Evolutionary conservation across 306 rosid species (phyloP), one percentile per base, ranked within the genome.

Genomic region (Echinosophora koreensis): DNA sequence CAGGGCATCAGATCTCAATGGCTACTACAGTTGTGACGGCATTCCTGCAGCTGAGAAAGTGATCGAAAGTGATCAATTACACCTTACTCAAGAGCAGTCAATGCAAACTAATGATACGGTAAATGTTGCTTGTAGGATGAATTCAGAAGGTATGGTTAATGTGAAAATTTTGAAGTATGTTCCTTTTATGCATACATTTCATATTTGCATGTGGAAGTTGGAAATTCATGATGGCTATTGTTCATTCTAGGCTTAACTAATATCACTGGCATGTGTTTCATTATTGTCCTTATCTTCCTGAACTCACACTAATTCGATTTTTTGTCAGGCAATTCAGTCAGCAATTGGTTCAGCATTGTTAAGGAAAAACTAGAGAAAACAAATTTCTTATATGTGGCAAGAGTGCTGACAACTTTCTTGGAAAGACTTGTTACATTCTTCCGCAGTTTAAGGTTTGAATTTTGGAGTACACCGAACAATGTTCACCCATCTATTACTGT

Each of bases 21-120:
- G 89, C 60, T 95, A 88, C 84, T 87, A 86, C 80, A 92, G 94
- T 79, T 91, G 97, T 82, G 96, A 92, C 57, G 97, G 82, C 61
- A 72, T 85, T 76, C 77, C 77, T 68, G 27, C 75, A n/a, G 78
- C 69, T 28, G 85, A 85, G 79, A 69, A 84, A 47, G 81, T 71
- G 8, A 14, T 74, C 10, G 69, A 79, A 78, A 80, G 71, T 71
- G 85, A 69, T 58, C 82, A 77, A 61, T 64, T 62, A 73, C 74
- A 49, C 80, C 59, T 13, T 78, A 46, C 70, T 67, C 85, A 3
- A 13, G 80, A 82, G 77, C 87, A 66, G 49, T 80, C 82, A 3
- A 66, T 73, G 81, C 73, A 65, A 78, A 80, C 30, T 62, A 77
- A 60, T 35, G 71, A 77, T 34, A 27, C 44, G 66, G 72, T 52